Base-by-base conservation (phyloP, 371 early-diverging fungal genomes). In the Syncephalis fuscata region DNA sequence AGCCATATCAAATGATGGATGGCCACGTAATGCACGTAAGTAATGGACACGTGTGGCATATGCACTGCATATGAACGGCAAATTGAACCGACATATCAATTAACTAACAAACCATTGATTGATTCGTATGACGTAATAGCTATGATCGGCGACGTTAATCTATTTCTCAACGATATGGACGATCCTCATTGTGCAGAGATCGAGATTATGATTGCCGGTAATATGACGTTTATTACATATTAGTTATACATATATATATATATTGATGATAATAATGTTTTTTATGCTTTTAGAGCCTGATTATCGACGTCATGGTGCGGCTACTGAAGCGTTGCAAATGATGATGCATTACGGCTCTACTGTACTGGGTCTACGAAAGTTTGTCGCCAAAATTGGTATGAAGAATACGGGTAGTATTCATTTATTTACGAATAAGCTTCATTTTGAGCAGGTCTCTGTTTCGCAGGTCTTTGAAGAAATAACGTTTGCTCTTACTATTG, bases 81-180 rank as follows among this genome's bases (percentile, higher is more conserved):
- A n/a, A n/a, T n/a, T n/a, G n/a, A n/a, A n/a, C n/a, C n/a, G n/a
- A n/a, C n/a, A n/a, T n/a, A n/a, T n/a, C n/a, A n/a, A n/a, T n/a
- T n/a, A n/a, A n/a, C n/a, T n/a, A n/a, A n/a, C n/a, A n/a, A n/a
- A n/a, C n/a, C n/a, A n/a, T n/a, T n/a, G n/a, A n/a, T n/a, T n/a
- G n/a, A n/a, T n/a, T n/a, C n/a, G n/a, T n/a, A n/a, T n/a, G n/a
- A n/a, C n/a, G n/a, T n/a, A n/a, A n/a, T 51, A 70, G 73, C 61
- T 9, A 91, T 94, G 91, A 73, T 88, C 37, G 94, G 94, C 0
- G 93, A 94, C 61, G 88, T 90, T 21, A 94, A 94, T 57, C 76
- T 92, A 32, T 94, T 84, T 55, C 74, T 88, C 41, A 91, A 85
- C 58, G 85, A 87, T 61, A 66, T 64, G 26, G 75, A 84, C 41